Evolutionary conservation across 2,329 filamentous ascomycete species (phyloP), one percentile per base, ranked within the genome.

Genomic region (Biscogniauxia marginata): DNA sequence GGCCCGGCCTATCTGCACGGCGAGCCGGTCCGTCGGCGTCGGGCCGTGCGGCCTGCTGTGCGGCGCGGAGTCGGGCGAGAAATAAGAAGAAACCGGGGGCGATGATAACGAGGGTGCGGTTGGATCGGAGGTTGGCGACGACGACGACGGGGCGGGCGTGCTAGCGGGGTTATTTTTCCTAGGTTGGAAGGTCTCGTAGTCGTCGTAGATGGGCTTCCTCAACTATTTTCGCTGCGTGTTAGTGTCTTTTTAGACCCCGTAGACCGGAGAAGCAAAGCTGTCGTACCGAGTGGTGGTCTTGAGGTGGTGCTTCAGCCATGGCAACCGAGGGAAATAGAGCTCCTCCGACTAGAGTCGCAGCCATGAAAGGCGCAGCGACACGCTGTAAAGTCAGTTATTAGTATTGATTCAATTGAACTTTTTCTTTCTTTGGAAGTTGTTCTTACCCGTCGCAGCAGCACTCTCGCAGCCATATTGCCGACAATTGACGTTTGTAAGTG

Each of bases 21-120:
- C 91, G 39, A 99, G 84, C 50, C 92, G 88, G 75, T 96, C 93
- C 63, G 95, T 98, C 13, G 92, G 92, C 20, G 92, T 91, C 13
- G 91, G 90, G 60, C 78, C 75, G 58, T 72, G 72, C 49, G 70
- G 65, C 55, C 47, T 25, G 67, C 65, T 63, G 62, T 63, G 54
- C 67, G 59, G 50, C 58, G 73, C 73, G 47, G 69, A 30, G 22
- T 49, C 25, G 58, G 72, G 73, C 49, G 67, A 47, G 23, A 49
- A 46, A 11, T 53, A 62, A 46, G 50, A 56, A 48, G 64, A 62
- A 56, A 52, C 57, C 23, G 62, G 52, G 21, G 49, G 59, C 55
- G 56, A 62, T 51, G 56, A 62, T 48, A 57, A 65, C 11, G 63
- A 59, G 43, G 57, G 65, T n/a, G 69, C 64, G 56, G 68, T 69